Percentiles rank a stretch among this genome's conserved stretches.
These are phyloP conservation scores for Amylocarpus encephaloides DNA, from an alignment of 2,329 filamentous ascomycete genomes.

Conservation along the genomic window DNA sequence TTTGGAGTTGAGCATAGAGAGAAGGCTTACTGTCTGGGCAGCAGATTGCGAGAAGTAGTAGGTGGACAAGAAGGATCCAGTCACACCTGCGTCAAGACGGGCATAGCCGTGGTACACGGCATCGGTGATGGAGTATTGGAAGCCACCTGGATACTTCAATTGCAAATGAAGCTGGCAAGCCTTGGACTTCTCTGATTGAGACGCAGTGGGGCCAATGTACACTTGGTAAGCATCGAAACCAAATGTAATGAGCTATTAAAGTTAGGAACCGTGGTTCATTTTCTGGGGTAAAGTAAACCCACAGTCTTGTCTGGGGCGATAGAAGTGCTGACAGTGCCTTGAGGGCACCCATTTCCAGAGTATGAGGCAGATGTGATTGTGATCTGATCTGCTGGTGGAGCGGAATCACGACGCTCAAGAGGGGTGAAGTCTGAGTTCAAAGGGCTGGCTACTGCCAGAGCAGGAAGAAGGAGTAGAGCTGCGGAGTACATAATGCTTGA, in stretches of 20 bases:
- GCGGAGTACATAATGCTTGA: constrained; percentile 14
- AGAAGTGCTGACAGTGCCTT: constrained; percentile 14
- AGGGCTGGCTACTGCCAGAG: constrained; percentile 12
- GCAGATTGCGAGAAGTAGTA: constrained; percentile 22
- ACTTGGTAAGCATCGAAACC: constrained; percentile 19
- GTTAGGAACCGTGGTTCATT: neutral
- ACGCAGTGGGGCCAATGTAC: constrained; percentile 18
- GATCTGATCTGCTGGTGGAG: constrained; percentile 11
- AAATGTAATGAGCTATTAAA: constrained; percentile 7
- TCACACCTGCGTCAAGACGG: constrained; percentile 17
- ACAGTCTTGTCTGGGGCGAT: constrained; percentile 14
- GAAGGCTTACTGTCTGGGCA: constrained; percentile 10
- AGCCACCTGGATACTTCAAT: constrained; percentile 20
- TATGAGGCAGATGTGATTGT: constrained; percentile 13
- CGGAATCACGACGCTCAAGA: neutral
- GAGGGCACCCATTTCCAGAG: constrained; percentile 19
- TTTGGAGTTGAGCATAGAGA: neutral
- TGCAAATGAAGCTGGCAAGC: constrained; percentile 19
- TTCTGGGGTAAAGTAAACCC: neutral
- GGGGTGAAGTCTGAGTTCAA: constrained; percentile 5
- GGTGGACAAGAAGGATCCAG: constrained; percentile 17
- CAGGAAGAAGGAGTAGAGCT: constrained; percentile 14
- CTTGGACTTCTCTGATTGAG: constrained; percentile 18
- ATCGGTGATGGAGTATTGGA: constrained; percentile 21
- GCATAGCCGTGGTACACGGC: constrained; percentile 20